Conservation (phyloP, 192 early-diverging fungal species). For the Physocladia obscura region DNA sequence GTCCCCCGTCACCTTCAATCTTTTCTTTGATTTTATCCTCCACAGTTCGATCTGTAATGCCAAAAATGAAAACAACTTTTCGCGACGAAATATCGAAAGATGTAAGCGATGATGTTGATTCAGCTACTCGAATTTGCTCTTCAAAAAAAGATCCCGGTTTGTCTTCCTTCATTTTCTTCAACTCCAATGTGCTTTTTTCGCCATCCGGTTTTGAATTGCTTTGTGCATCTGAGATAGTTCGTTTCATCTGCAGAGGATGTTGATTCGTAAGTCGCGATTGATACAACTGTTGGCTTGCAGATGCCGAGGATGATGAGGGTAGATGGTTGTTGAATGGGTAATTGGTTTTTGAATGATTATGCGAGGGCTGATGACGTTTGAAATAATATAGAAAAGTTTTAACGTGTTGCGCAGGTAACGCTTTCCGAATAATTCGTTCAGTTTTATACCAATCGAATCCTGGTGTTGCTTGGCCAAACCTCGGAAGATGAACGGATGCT, state of each 20-base stretch:
- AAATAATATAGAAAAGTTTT: slow-evolving; percentile 21
- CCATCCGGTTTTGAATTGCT: neutral
- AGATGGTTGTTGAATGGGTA: no score
- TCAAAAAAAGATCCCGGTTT: neutral
- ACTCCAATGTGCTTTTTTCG: neutral
- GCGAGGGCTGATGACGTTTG: neutral
- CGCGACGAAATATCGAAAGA: neutral
- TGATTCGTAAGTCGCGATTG: neutral
- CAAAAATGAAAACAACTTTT: slow-evolving; percentile 15
- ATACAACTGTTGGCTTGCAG: neutral
- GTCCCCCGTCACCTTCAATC: neutral
- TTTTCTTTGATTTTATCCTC: neutral
- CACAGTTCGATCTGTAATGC: neutral
- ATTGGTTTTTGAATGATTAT: no score
- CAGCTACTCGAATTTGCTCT: neutral
- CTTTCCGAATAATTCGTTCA: slow-evolving; percentile 32
- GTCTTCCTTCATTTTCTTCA: neutral
- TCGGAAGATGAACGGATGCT: slow-evolving; percentile 29
- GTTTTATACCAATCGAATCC: slow-evolving; percentile 34
- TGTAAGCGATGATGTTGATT: neutral
- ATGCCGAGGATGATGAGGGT: neutral
- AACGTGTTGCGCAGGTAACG: slow-evolving; percentile 8
- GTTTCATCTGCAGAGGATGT: neutral
- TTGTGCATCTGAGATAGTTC: neutral
- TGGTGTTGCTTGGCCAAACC: slow-evolving; percentile 25